Evolutionary conservation across 1,284 basidiomycete species (phyloP), one percentile per base, ranked within the genome.

Genomic region (Pulchroboletus neoregius): DNA sequence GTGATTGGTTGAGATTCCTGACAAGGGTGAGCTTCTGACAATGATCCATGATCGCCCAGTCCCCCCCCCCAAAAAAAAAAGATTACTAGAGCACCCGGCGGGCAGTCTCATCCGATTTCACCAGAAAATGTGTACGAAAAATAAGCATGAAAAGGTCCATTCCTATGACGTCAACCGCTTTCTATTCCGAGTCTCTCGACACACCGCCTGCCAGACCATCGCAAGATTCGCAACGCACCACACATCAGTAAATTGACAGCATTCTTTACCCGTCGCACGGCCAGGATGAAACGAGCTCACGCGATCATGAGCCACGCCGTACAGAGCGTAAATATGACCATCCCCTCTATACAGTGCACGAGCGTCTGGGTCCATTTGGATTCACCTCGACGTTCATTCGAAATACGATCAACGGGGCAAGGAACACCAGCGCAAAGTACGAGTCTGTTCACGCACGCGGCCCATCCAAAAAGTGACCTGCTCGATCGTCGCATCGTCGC

Each of bases 401-500:
- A 59, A 68, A 70, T 5, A 68, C 48, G 35, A 56, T 43, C 67
- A 16, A 15, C 15, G 16, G 9, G 12, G 6, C 28, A 11, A 55
- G 45, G 39, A 55, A 55, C 12, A 52, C 31, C 43, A 54, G 39
- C 7, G 53, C 48, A 12, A 55, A 32, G 18, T 55, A 55, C 1
- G 54, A 55, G 10, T 45, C 53, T 55, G 28, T 11, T 8, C 3
- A 13, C 28, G 28, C 28, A 30, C 28, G 12, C 28, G n/a, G n/a
- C n/a, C n/a, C n/a, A n/a, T n/a, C n/a, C n/a, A 15, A n/a, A n/a
- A 15, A 28, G 31, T 34, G 27, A 52, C 55, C 49, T 77, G 76
- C 53, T 75, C 78, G 69, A 77, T 75, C 16, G 72, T 71, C 65
- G 49, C 30, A 73, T 56, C 16, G 73, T 58, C 16, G 72, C 69